Conservation (phyloP, 1,139 yeast genomes). For the Kodamaea anthophila region DNA sequence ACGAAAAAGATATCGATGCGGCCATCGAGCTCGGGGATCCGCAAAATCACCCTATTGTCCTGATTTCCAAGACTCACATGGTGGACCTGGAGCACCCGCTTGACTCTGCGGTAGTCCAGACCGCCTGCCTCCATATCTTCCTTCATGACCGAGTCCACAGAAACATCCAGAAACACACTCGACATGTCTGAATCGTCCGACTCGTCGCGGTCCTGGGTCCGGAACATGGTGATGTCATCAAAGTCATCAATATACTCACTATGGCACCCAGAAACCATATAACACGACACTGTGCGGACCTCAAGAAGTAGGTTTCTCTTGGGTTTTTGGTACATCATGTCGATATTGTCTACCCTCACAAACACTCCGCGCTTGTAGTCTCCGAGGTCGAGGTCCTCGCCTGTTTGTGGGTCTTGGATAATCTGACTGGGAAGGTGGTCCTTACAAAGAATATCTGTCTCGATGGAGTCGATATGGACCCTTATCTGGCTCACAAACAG, state of each 20-base stretch:
- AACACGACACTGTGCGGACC: constrained; percentile 23
- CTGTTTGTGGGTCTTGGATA: constrained; percentile 19
- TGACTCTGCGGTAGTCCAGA: constrained; percentile 16
- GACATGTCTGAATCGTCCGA: constrained; percentile 31
- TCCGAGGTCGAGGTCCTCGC: constrained; percentile 28
- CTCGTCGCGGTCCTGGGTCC: constrained; percentile 9
- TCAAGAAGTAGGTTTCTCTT: constrained; percentile 17
- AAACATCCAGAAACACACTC: constrained; percentile 21
- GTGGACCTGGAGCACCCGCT: constrained; percentile 28
- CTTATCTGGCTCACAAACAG: constrained; percentile 21
- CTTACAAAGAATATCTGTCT: constrained; percentile 35
- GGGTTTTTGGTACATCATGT: constrained; percentile 18
- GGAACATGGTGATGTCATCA: constrained; percentile 21
- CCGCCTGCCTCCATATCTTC: constrained; percentile 14
- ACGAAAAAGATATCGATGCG: constrained; percentile 37
- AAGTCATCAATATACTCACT: constrained; percentile 33
- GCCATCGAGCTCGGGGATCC: constrained; percentile 35
- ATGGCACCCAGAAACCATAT: constrained; percentile 35
- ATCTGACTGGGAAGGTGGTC: constrained; percentile 36
- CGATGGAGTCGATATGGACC: constrained; percentile 21
- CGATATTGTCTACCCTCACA: constrained; percentile 19
- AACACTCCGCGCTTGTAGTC: constrained; percentile 39
- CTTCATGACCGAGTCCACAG: constrained; percentile 12
- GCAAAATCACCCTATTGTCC: constrained; percentile 21
- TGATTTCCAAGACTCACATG: constrained; percentile 23